Percentiles rank a stretch among this genome's conserved stretches.
phyloP scores from a whole-genome alignment of 2,329 filamentous ascomycete genomes.

The Endoconidiophora polonica region DNA sequence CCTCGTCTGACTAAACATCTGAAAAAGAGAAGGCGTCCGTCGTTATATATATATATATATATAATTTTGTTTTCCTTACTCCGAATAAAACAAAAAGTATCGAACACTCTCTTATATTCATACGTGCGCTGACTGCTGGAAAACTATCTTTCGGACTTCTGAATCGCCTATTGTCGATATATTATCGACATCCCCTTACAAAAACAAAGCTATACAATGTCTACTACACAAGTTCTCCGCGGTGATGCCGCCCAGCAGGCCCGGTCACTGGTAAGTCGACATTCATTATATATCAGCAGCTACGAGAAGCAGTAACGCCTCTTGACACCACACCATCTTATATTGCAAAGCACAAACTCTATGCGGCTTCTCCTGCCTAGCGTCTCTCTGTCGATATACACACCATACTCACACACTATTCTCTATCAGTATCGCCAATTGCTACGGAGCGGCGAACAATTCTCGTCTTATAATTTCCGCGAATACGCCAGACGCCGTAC shows the following conservation, averaged over 20 bases:
- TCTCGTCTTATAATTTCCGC: slow-evolving; percentile 92
- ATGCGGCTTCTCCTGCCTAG: not conserved
- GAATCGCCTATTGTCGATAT: too few species aligned
- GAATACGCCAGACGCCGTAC: slow-evolving; percentile 90
- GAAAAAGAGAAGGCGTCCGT: too few species aligned
- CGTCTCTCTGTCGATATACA: too few species aligned
- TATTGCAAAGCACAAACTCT: too few species aligned
- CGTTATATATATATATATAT: too few species aligned
- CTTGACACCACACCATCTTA: too few species aligned
- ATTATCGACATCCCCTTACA: not conserved
- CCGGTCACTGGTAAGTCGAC: slow-evolving; percentile 35
- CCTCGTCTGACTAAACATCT: too few species aligned
- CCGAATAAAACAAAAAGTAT: too few species aligned
- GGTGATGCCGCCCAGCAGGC: slow-evolving; percentile 41
- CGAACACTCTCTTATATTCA: too few species aligned
- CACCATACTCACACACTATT: not conserved
- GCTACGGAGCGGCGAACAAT: slow-evolving; percentile 70
- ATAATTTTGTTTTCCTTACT: too few species aligned
- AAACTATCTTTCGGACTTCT: not conserved
- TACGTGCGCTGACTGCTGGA: too few species aligned
- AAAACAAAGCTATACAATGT: slow-evolving; percentile 19
- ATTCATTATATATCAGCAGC: not conserved
- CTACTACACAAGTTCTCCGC: slow-evolving; percentile 24
- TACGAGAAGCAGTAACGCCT: not conserved
- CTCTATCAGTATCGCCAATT: slow-evolving; percentile 67